Evolutionary conservation across 1,284 basidiomycete species (phyloP), one percentile per base, ranked within the genome.

Genomic region (Apiotrichum siamense): DNA sequence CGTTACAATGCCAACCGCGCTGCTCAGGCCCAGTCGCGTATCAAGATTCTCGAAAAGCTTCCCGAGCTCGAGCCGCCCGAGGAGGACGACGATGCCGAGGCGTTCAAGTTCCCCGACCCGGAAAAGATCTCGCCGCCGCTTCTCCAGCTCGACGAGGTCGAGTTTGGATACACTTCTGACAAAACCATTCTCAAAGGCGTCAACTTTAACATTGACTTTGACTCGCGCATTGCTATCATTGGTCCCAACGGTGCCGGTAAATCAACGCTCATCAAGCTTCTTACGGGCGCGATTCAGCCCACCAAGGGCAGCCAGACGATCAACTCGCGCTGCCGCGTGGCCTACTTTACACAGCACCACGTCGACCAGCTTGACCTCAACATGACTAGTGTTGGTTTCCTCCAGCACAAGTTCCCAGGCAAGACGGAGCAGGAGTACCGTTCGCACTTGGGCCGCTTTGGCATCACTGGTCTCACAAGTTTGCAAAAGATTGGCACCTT

Each of bases 41-140:
- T 99, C 74, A 99, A 99, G 76, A 93, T 97, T 57, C 78, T 99
- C 44, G 96, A 99, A 73, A 97, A 97, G 83, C 77, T 99, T 32
- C 96, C 94, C 5, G 90, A 94, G 58, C 78, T 97, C 44, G 83
- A 94, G 65, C 89, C 91, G 32, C 93, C 93, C 5, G 91, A 93
- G 73, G 81, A 82, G 59, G 81, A 82, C 57, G 88, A 89, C 52
- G 91, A 90, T 65, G 87, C 81, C 35, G 93, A 96, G 70, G 86
- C 80, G 29, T 97, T 98, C 80, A 89, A 82, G 82, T 88, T 96
- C 79, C 88, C 89, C 2, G 88, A 92, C 49, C 84, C 88, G 3
- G 92, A 96, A 66, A 97, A 97, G 77, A 87, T 98, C 63, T 91
- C 92, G 3, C 91, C 96, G 3, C 96, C 96, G 1, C 74, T 98